These are phyloP conservation scores for Suhomyces panamericanus DNA, from an alignment of 1,139 yeast species.

Conservation along the genomic window DNA sequence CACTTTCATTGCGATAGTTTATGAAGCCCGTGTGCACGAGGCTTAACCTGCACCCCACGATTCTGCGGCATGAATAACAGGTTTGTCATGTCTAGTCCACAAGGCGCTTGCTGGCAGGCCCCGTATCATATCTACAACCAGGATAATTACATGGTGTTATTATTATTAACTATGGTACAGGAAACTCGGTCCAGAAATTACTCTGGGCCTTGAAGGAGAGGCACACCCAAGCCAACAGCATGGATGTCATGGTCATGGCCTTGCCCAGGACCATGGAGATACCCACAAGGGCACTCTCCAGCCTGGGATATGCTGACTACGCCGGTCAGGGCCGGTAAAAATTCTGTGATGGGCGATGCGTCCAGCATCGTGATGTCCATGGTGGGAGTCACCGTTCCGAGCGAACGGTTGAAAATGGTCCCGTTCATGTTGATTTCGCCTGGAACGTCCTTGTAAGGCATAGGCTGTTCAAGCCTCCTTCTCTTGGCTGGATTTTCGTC, in stretches of 20 bases:
- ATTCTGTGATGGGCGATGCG: not conserved
- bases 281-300: slow-evolving; percentile 34
- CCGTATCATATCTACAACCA: too few relatives aligned
- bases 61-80: too few relatives aligned
- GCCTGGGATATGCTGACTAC: slow-evolving; percentile 4
- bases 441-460: slow-evolving; percentile 5
- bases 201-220: slow-evolving; percentile 38
- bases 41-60: too few relatives aligned
- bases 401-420: slow-evolving; percentile 10
- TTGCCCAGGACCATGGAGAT: slow-evolving; percentile 39
- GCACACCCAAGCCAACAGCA: slow-evolving; percentile 33
- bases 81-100: too few relatives aligned
- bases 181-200: slow-evolving; percentile 7
- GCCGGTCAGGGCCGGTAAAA: not conserved
- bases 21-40: too few relatives aligned
- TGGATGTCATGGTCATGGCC: slow-evolving; percentile 28
- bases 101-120: not conserved
- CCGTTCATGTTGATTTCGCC: slow-evolving; percentile 8
- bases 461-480: slow-evolving; percentile 14
- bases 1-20: too few relatives aligned
- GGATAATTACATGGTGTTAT: not conserved
- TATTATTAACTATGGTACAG: slow-evolving; percentile 2
- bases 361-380: slow-evolving; percentile 1
- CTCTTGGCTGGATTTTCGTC: slow-evolving; percentile 9
- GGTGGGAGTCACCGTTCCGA: slow-evolving; percentile 15